Base-by-base conservation (phyloP, 2,329 filamentous ascomycete genomes). In the Clonostachys byssicola region DNA sequence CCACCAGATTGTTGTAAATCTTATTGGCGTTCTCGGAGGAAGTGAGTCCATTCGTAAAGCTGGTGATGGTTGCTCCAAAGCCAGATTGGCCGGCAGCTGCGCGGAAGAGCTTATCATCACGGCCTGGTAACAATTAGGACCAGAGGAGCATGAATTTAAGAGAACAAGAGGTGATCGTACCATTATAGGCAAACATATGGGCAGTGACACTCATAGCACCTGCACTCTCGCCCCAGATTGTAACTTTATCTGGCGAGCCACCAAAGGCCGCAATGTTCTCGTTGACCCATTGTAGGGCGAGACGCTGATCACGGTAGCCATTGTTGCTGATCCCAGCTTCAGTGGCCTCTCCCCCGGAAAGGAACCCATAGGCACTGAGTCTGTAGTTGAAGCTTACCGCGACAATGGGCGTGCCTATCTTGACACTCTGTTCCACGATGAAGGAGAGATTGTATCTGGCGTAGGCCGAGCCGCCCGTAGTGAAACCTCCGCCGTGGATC, bases 211-310 rank as follows among this genome's bases (percentile, higher is more conserved):
- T 30, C 23, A 30, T 30, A 10, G 62, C 54, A 44, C 81, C 80
- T 1, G 80, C 77, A 10, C 71, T 76, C 49, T 80, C 74, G 0
- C 81, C 80, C 48, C 71, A 71, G 17, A 82, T 70, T 0, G 77
- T 80, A 0, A 84, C 74, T 6, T 72, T 67, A 2, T 57, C 52
- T 0, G 70, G 67, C 45, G 82, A 71, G 5, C 80, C 78, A 0
- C 80, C 78, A 45, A 83, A 83, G 3, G 66, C 56, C 3, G 60
- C 54, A 45, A 83, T 78, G 49, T 83, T 60, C 9, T 65, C 66
- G 43, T 79, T 71, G 0, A 82, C 72, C 67, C 80, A 83, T 52
- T 73, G 57, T 2, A 83, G 58, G 3, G 74, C 71, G 5, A 72
- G 71, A 13, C 70, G 66, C 52, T 80, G 76, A 49, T 82, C 78